Percentiles rank a stretch among this genome's conserved stretches.
phyloP scores from a whole-genome alignment of 805 yeast species.

The Barnettozyma populi region DNA sequence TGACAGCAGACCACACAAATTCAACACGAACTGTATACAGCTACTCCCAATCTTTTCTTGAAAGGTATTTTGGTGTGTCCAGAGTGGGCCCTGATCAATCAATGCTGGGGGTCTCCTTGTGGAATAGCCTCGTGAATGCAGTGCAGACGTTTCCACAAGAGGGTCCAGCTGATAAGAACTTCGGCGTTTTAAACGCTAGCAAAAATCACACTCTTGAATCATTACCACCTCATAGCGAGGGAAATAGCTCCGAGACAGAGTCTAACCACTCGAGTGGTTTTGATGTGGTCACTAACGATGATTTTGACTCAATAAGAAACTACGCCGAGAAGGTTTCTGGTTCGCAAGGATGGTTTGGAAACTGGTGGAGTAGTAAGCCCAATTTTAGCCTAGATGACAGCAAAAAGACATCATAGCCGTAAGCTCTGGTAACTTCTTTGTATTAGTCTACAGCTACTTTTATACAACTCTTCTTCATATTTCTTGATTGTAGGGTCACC shows the following conservation, averaged over 20 bases:
- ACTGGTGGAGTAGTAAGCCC: conserved; percentile 2
- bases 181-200: neutral
- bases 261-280: conserved; percentile 29
- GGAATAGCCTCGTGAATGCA: conserved; percentile 4
- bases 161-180: neutral
- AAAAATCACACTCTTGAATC: neutral
- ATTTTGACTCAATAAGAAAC: conserved; percentile 12
- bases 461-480: neutral
- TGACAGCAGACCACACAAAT: neutral
- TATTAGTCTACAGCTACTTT: neutral
- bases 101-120: neutral
- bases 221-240: neutral
- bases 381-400: neutral
- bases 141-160: neutral
- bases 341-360: conserved; percentile 3
- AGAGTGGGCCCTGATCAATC: neutral
- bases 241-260: neutral
- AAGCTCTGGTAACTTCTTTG: neutral
- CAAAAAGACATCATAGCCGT: neutral
- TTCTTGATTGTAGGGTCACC: no score
- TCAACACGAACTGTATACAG: neutral
- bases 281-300: conserved; percentile 39
- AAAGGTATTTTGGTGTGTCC: neutral
- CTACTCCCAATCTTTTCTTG: neutral
- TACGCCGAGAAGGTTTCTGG: neutral